phyloP scores from a whole-genome alignment of 2,329 filamentous ascomycete species.

The Botryotinia globosa region DNA sequence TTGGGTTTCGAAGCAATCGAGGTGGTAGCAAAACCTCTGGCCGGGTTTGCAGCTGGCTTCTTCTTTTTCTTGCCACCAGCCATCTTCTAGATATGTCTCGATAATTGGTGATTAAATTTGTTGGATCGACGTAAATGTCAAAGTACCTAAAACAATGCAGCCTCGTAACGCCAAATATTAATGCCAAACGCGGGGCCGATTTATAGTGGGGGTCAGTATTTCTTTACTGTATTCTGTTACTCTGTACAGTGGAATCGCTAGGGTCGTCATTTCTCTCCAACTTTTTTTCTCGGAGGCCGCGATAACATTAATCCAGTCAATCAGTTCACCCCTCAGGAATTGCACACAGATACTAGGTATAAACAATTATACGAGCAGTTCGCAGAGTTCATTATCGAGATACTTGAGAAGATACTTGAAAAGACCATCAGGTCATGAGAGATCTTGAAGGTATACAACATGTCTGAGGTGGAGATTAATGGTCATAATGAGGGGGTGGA shows the following conservation, averaged over 20 bases:
- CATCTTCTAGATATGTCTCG: conserved; percentile 47
- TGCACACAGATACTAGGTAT: neutral
- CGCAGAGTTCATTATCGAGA: neutral
- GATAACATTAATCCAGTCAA: conserved; percentile 18
- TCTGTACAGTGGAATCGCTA: conserved; percentile 3
- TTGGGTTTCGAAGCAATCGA: conserved; percentile 83
- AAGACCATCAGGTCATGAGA: conserved; percentile 35
- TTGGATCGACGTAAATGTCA: conserved; percentile 1
- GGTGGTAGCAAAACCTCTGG: conserved; percentile 89
- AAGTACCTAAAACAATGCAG: conserved; percentile 1
- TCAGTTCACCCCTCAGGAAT: neutral
- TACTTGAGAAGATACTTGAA: neutral
- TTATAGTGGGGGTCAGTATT: conserved; percentile 15
- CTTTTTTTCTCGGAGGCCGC: conserved; percentile 4
- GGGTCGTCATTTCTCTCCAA: conserved; percentile 17
- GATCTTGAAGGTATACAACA: conserved; percentile 40
- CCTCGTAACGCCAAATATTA: conserved; percentile 5
- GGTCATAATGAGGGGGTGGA: conserved; percentile 45
- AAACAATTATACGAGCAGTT: neutral
- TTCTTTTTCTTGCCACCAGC: conserved; percentile 76
- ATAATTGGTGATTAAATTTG: conserved; percentile 8
- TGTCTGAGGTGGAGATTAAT: conserved; percentile 50
- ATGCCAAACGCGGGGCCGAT: conserved; percentile 19
- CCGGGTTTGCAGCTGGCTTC: conserved; percentile 83
- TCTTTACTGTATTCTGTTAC: neutral